Conservation (phyloP, 345 rosid species). For the Eutrema japonicum region DNA sequence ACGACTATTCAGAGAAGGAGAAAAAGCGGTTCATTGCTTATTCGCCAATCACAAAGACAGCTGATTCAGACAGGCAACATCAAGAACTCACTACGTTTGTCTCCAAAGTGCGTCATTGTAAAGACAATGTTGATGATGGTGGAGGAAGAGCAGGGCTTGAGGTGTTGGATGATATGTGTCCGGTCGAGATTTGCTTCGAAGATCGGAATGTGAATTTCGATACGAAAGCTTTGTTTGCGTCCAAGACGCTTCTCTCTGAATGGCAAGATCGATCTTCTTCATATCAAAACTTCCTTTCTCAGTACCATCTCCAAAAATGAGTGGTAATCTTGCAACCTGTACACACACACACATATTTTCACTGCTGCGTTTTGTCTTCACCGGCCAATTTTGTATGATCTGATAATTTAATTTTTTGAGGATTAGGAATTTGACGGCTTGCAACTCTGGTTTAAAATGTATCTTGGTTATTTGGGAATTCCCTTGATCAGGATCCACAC, state of each 20-base stretch:
- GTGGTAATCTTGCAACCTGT: neutral
- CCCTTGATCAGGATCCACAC: too few species aligned
- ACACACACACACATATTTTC: neutral
- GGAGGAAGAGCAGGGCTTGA: slow-evolving; percentile 40
- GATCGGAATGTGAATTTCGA: slow-evolving; percentile 38
- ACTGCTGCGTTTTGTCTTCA: slow-evolving; percentile 2
- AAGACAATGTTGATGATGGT: slow-evolving; percentile 24
- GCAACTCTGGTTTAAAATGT: neutral
- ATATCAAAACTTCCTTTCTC: slow-evolving; percentile 47
- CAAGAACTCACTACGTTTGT: slow-evolving; percentile 47
- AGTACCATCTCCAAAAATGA: slow-evolving; percentile 28
- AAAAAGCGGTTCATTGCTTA: slow-evolving; percentile 51
- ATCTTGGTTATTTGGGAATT: too few species aligned
- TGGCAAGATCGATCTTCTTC: slow-evolving; percentile 53
- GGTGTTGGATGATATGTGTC: slow-evolving; percentile 59
- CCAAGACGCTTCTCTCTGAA: slow-evolving; percentile 49
- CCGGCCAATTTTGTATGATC: slow-evolving; percentile 7
- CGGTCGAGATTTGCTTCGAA: slow-evolving; percentile 55
- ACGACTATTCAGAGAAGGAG: slow-evolving; percentile 45
- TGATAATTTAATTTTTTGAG: neutral
- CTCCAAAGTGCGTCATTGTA: slow-evolving; percentile 46
- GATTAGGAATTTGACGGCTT: neutral
- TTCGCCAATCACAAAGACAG: slow-evolving; percentile 43
- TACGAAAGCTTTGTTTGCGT: slow-evolving; percentile 34
- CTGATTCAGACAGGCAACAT: slow-evolving; percentile 18